phyloP scores from a whole-genome alignment of 2,329 filamentous ascomycete species.

The Lasiodiplodia gonubiensis region DNA sequence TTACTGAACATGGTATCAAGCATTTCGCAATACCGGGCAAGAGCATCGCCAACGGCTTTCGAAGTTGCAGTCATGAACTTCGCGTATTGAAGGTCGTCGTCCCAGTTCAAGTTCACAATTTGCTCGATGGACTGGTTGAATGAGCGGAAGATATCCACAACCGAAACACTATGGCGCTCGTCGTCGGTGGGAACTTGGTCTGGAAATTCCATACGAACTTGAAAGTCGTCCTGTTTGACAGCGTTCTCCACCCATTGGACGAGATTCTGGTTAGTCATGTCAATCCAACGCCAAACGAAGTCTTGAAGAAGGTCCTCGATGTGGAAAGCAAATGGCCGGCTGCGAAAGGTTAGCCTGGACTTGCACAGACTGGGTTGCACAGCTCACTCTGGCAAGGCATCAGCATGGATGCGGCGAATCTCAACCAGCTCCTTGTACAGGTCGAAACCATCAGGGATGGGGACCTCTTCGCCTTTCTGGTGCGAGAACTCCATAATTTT shows the following conservation, averaged over 20 bases:
- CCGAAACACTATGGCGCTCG: conserved; percentile 88
- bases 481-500: conserved; percentile 78
- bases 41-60: conserved; percentile 80
- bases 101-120: conserved; percentile 85
- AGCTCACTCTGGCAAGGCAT: conserved; percentile 68
- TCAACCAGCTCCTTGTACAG: conserved; percentile 87
- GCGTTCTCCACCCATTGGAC: conserved; percentile 86
- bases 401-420: conserved; percentile 79
- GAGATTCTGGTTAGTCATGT: conserved; percentile 77
- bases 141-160: conserved; percentile 90
- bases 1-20: conserved; percentile 82
- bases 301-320: conserved; percentile 84
- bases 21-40: conserved; percentile 89
- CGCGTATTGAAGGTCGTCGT: conserved; percentile 89
- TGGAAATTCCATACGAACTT: conserved; percentile 69
- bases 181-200: conserved; percentile 73
- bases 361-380: background rate
- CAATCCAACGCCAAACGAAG: conserved; percentile 97
- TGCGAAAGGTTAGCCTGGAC: conserved; percentile 24
- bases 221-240: conserved; percentile 87
- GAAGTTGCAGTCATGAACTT: conserved; percentile 96
- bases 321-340: conserved; percentile 79
- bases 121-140: conserved; percentile 93
- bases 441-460: conserved; percentile 91
- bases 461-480: conserved; percentile 73